Evolutionary conservation across 2,329 filamentous ascomycete species (phyloP).

Genomic region (Hypoxylon sp.): DNA sequence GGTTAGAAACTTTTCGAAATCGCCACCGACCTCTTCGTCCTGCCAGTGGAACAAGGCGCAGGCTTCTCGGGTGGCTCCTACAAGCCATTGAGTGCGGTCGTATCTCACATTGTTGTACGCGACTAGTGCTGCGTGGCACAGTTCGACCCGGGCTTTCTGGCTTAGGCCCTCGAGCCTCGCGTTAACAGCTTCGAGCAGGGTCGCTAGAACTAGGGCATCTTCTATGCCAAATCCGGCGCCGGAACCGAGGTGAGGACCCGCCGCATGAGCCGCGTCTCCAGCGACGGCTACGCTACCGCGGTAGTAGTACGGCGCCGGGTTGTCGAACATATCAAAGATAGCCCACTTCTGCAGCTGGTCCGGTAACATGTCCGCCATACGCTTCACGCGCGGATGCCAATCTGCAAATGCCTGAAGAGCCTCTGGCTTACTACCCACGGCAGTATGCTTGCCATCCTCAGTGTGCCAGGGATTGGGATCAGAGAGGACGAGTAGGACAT

Average conservation of each 20-base stretch:
- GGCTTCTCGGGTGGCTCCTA: slow-evolving; percentile 51
- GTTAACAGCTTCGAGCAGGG: slow-evolving; percentile 45
- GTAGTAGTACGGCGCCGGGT: slow-evolving; percentile 62
- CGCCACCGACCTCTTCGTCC: slow-evolving; percentile 41
- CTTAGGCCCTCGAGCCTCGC: slow-evolving; percentile 12
- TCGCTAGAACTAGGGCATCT: slow-evolving; percentile 61
- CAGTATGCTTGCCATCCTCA: slow-evolving; percentile 50
- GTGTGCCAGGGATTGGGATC: slow-evolving; percentile 57
- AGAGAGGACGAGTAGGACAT: slow-evolving; percentile 66
- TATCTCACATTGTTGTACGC: slow-evolving; percentile 52
- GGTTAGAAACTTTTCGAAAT: slow-evolving; percentile 46
- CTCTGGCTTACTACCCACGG: slow-evolving; percentile 58
- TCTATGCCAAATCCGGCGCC: slow-evolving; percentile 71
- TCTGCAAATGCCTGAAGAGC: slow-evolving; percentile 57
- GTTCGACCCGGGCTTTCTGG: slow-evolving; percentile 27
- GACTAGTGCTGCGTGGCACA: slow-evolving; percentile 48
- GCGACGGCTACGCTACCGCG: slow-evolving; percentile 63
- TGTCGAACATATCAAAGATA: slow-evolving; percentile 66
- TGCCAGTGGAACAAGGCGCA: slow-evolving; percentile 53
- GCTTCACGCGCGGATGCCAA: slow-evolving; percentile 59
- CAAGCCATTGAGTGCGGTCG: slow-evolving; percentile 53
- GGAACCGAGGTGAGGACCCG: slow-evolving; percentile 68
- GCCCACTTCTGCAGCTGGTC: slow-evolving; percentile 68
- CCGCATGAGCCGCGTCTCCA: slow-evolving; percentile 71
- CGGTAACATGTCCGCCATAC: slow-evolving; percentile 62